Base-by-base conservation (phyloP, 169 alveolate genomes). In the Cryptosporidium tyzzeri region DNA sequence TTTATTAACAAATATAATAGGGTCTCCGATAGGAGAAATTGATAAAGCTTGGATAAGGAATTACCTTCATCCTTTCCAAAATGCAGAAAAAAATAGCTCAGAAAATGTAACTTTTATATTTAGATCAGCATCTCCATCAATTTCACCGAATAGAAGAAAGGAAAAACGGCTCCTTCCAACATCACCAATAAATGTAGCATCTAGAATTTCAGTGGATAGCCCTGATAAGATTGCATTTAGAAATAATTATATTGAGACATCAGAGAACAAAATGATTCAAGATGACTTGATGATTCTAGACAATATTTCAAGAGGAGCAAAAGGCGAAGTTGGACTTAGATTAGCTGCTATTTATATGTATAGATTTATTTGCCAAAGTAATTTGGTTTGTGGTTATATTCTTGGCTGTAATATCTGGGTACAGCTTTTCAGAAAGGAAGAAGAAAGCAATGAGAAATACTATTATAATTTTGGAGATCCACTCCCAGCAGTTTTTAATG, bases 161-260 rank as follows among this genome's bases (percentile, higher is more conserved):
- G 86, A 74, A 26, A 74, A 74, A 41, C 69, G 86, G 10, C 59
- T 74, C 21, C 68, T 74, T 26, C 86, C 86, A 16, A 74, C 86
- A 31, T 74, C 86, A 5, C 86, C 86, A 53, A 74, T 74, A 31
- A 59, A 59, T 26, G 73, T 74, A 21, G 53, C 86, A 21, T 33
- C 86, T 26, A 74, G 58, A 33, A 21, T 74, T 26, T 55, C 86
- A 31, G 48, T 59, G 21, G 71, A 74, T 31, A 74, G 58, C 58
- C 70, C 70, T 21, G 70, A 74, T 41, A 53, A 55, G 68, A 37
- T 55, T 31, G 71, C 58, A 37, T 58, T 74, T 35, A 31, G 58
- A 7, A 74, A 58, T 31, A 58, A 53, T 44, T 74, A 74, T 58
- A 53, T 10, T 53, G 53, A 29, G 33, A 31, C 61, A 16, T 26